Percentiles rank a stretch among this genome's conserved stretches.
phyloP scores from a whole-genome alignment of 495 filamentous ascomycete genomes.

The Parachaetomium inaequale region DNA sequence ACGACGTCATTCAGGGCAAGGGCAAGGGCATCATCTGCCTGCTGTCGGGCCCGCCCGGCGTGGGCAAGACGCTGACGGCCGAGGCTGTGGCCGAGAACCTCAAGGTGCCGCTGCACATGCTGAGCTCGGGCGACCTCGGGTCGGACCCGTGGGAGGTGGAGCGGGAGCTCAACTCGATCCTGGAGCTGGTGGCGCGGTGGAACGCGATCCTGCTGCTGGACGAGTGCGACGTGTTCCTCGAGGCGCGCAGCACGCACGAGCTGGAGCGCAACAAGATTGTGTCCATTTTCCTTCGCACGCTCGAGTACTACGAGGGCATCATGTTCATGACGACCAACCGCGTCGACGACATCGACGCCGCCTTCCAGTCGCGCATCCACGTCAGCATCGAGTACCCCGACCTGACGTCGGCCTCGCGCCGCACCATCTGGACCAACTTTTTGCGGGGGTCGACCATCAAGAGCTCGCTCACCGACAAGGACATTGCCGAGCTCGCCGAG shows the following conservation, averaged over 20 bases:
- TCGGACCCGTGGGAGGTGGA: conserved; percentile 50
- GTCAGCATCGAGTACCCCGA: conserved; percentile 46
- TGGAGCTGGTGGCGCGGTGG: conserved; percentile 52
- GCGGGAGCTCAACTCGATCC: conserved; percentile 45
- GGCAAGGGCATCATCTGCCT: conserved; percentile 60
- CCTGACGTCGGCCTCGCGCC: conserved; percentile 35
- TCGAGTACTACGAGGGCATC: conserved; percentile 57
- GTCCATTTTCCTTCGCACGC: conserved; percentile 53
- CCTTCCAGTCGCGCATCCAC: conserved; percentile 52
- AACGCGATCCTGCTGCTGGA: conserved; percentile 58
- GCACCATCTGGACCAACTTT: conserved; percentile 34
- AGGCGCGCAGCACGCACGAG: conserved; percentile 52
- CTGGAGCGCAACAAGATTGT: conserved; percentile 55
- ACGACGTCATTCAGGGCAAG: conserved; percentile 55
- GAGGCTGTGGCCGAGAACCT: conserved; percentile 53
- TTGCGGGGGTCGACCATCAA: conserved; percentile 26
- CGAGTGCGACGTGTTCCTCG: conserved; percentile 67
- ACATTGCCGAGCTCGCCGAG: conserved; percentile 37
- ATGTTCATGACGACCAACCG: conserved; percentile 60
- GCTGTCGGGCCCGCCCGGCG: conserved; percentile 55
- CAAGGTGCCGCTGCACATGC: conserved; percentile 50
- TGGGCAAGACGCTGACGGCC: conserved; percentile 59
- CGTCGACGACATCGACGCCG: conserved; percentile 46
- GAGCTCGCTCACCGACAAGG: conserved; percentile 27
- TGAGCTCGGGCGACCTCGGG: conserved; percentile 55